Conservation (phyloP, 1,284 basidiomycete genomes). For the Tilletiopsis washingtonensis region DNA sequence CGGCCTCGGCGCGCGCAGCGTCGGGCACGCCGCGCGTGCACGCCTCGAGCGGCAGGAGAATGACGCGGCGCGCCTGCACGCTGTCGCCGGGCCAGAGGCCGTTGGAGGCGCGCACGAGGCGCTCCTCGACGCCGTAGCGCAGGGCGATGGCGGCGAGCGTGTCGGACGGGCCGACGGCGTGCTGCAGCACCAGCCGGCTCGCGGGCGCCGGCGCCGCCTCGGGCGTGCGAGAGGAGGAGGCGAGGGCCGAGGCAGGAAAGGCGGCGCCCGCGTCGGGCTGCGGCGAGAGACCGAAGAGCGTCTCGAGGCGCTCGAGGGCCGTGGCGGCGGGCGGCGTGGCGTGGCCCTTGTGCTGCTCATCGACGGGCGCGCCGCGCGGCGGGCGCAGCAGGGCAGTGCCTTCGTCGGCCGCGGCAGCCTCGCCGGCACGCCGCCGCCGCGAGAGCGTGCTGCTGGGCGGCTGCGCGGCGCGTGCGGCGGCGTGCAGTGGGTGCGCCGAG, state of each 20-base stretch:
- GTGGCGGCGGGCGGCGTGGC: not conserved
- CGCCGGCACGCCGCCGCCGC: too few species aligned
- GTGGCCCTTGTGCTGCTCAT: not conserved
- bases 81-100: constrained; percentile 43
- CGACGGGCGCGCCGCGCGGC: too few species aligned
- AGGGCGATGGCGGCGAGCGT: constrained; percentile 35
- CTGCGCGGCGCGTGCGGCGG: too few species aligned
- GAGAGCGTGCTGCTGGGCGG: too few species aligned
- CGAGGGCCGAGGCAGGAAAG: too few species aligned
- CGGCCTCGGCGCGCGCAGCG: too few species aligned
- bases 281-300: constrained; percentile 31
- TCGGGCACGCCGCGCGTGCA: constrained; percentile 20
- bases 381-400: too few species aligned
- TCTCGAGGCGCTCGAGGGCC: constrained; percentile 27
- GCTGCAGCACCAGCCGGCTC: constrained; percentile 30
- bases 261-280: not conserved
- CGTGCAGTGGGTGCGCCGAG: too few species aligned
- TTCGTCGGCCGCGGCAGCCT: too few species aligned
- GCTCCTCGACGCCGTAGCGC: constrained; percentile 40
- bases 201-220: constrained; percentile 6
- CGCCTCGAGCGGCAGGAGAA: constrained; percentile 40
- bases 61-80: constrained; percentile 34
- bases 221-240: not conserved
- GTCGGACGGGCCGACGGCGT: constrained; percentile 30
- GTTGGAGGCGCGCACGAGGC: constrained; percentile 35